phyloP scores from a whole-genome alignment of 176 grass and related monocot species.

The Oryza glumipatula region DNA sequence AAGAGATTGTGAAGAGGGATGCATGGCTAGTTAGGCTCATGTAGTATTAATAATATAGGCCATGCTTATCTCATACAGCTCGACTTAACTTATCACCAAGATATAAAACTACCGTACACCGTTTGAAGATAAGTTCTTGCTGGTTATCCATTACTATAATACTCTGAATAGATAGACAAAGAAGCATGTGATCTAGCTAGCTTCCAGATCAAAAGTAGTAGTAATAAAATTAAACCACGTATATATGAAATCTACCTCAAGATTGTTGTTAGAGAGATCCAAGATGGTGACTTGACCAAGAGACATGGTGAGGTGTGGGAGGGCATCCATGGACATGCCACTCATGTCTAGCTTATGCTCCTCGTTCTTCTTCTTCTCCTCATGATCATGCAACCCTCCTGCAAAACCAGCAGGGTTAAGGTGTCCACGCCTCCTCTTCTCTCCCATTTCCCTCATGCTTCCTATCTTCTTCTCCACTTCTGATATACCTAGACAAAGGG shows the following conservation, averaged over 20 bases:
- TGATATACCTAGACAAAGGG: not conserved
- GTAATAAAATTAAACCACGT: not conserved
- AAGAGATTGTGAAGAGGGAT: not conserved
- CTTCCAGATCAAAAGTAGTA: conserved; percentile 1
- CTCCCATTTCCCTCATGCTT: conserved; percentile 50
- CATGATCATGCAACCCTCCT: conserved; percentile 49
- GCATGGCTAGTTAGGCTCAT: not conserved
- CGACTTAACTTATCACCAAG: conserved; percentile 41
- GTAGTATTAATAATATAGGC: conserved; percentile 26
- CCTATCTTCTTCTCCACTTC: not conserved
- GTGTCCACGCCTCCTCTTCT: conserved; percentile 50
- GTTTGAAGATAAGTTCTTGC: conserved; percentile 30
- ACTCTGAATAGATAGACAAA: conserved; percentile 5
- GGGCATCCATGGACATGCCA: conserved; percentile 66
- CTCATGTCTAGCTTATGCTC: conserved; percentile 77
- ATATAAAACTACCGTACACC: conserved; percentile 20
- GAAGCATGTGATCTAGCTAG: not conserved
- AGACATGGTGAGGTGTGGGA: conserved; percentile 71
- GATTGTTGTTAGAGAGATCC: conserved; percentile 96
- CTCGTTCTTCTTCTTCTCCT: conserved; percentile 49
- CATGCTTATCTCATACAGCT: conserved; percentile 35
- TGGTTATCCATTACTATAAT: conserved; percentile 20
- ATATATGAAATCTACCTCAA: conserved; percentile 48
- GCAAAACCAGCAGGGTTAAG: conserved; percentile 52
- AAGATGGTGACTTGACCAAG: conserved; percentile 73